Conservation (phyloP, 2,329 filamentous ascomycete genomes). For the Fusarium pseudoanthophilum region DNA sequence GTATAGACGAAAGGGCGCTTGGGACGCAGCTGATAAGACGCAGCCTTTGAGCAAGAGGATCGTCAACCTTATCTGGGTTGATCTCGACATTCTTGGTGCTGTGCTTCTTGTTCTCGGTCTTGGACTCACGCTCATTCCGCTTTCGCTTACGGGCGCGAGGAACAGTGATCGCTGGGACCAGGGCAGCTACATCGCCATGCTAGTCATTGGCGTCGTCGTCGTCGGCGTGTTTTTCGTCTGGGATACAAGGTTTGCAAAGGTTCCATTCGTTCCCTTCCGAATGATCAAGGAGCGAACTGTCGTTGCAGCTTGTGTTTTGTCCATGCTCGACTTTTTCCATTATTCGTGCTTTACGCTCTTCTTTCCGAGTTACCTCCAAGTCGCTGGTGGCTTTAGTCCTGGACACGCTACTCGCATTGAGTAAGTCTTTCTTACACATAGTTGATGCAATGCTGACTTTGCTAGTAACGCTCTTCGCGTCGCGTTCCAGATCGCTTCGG, state of each 20-base stretch:
- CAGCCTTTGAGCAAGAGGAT: constrained; percentile 38
- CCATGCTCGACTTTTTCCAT: constrained; percentile 51
- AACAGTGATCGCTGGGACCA: constrained; percentile 48
- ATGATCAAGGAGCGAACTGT: constrained; percentile 54
- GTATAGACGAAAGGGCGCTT: constrained; percentile 28
- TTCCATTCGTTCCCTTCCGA: constrained; percentile 53
- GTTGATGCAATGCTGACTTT: fast-evolving
- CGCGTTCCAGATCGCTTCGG: constrained; percentile 51
- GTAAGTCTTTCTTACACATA: constrained; percentile 4
- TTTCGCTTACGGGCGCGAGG: constrained; percentile 51
- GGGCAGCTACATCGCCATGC: constrained; percentile 50
- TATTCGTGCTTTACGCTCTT: constrained; percentile 54
- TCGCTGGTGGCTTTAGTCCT: constrained; percentile 50
- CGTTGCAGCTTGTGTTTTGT: constrained; percentile 51
- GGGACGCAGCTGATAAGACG: constrained; percentile 23
- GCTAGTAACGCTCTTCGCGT: constrained; percentile 47
- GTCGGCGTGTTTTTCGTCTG: constrained; percentile 48
- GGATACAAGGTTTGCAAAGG: constrained; percentile 51
- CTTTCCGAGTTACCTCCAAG: constrained; percentile 54
- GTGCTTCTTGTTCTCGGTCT: constrained; percentile 49
- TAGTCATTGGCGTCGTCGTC: constrained; percentile 44
- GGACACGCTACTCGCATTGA: constrained; percentile 52
- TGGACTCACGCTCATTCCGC: constrained; percentile 49
- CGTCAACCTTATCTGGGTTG: constrained; percentile 41
- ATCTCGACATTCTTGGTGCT: constrained; percentile 51